Evolutionary conservation across 2,329 filamentous ascomycete genomes (phyloP), one percentile per base, ranked within the genome.

Genomic region (Exophiala viscosa): DNA sequence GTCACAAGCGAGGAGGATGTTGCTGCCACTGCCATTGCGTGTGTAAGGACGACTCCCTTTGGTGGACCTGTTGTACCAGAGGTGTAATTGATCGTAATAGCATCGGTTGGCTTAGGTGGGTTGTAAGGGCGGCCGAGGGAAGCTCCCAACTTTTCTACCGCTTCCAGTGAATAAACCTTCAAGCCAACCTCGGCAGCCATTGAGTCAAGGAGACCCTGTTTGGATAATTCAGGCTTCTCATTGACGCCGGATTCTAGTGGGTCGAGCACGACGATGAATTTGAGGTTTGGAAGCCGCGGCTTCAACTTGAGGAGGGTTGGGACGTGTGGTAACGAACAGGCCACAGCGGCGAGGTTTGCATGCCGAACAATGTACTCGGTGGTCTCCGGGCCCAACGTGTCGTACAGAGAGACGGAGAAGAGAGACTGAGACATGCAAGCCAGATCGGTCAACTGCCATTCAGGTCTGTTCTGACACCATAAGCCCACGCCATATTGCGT

Each of bases 341-440:
- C 84, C 35, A 97, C 83, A 64, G 85, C 88, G 53, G 78, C 71
- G 51, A 97, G 75, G 57, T 85, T 80, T 49, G 90, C 83, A 69
- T 97, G 92, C 71, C 95, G 95, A 74, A 97, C 87, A 70, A 99
- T 96, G 74, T 88, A 97, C 73, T 97, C 90, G 52, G 88, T 91
- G 2, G 91, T 83, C 61, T 96, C 89, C 10, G 92, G 86, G 8
- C 92, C 92, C 4, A 99, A 82, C 10, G 92, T 96, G 71, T 97
- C 93, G 76, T 99, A 99, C 45, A 99, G 85, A 4, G 92, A 96
- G 50, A 99, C 90, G 17, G 87, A 88, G 73, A 80, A 97, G 28
- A 97, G 82, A 6, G 86, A 83, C 70, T 97, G 93, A 10, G 90
- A 93, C 73, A 88, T 84, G 67, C 88, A 85, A 35, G 83, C 93